These are phyloP conservation scores for Carpinus viminea DNA, from an alignment of 306 rosid species.

Conservation along the genomic window DNA sequence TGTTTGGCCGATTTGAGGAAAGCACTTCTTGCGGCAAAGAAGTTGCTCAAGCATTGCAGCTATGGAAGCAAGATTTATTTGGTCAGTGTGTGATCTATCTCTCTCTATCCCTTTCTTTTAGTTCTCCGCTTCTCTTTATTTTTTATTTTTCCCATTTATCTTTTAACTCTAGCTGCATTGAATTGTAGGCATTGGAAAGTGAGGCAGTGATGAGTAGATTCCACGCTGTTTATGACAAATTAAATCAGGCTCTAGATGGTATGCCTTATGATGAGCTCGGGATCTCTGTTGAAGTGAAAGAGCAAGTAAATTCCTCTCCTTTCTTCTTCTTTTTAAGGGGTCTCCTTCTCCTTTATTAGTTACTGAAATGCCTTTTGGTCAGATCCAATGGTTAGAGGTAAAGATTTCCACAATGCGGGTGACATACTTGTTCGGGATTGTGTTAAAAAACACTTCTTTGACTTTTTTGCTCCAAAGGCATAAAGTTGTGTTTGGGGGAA, in stretches of 20 bases:
- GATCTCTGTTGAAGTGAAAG: slow-evolving; percentile 70
- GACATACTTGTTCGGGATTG: too few relatives aligned
- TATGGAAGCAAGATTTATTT: slow-evolving; percentile 75
- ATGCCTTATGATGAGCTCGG: slow-evolving; percentile 69
- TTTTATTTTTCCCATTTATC: background rate
- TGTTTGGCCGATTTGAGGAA: slow-evolving; percentile 50
- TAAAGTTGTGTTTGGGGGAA: too few relatives aligned
- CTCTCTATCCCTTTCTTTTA: background rate
- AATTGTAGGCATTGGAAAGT: slow-evolving; percentile 60
- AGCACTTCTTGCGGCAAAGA: slow-evolving; percentile 53
- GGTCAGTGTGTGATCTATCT: slow-evolving; percentile 34
- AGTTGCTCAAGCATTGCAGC: slow-evolving; percentile 61
- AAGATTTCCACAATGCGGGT: background rate
- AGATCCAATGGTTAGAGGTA: background rate
- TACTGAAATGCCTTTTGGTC: background rate
- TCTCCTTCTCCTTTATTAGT: too few relatives aligned
- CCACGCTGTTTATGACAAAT: slow-evolving; percentile 57
- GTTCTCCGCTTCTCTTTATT: background rate
- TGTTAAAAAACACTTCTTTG: too few relatives aligned
- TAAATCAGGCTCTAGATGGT: slow-evolving; percentile 51
- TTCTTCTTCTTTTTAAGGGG: background rate
- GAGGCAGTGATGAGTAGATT: slow-evolving; percentile 74
- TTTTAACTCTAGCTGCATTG: background rate
- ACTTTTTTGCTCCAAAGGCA: too few relatives aligned
- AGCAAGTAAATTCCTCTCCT: slow-evolving; percentile 48